A percentile compares a stretch with the other conserved stretches of the same genome.
These are phyloP conservation scores for Globisporangium mamillatum DNA, from an alignment of 352 stramenopile species.

Conservation along the genomic window DNA sequence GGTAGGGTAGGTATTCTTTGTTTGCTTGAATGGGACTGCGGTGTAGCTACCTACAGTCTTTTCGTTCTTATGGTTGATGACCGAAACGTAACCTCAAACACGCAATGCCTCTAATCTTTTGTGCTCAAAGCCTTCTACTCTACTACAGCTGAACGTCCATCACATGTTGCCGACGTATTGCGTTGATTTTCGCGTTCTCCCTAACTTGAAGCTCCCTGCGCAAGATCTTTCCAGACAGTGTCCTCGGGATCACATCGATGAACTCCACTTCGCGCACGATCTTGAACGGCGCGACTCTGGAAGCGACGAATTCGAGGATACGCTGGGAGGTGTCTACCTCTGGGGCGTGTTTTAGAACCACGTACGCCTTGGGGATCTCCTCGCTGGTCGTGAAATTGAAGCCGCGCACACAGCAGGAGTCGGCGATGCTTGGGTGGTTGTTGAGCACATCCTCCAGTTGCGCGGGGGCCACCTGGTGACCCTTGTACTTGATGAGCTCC, in stretches of 20 bases:
- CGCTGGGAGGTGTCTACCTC: slow-evolving; percentile 8
- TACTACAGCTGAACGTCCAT: neutral
- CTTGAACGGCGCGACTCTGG: slow-evolving; percentile 86
- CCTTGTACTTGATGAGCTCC: slow-evolving; percentile 95
- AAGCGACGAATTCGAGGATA: slow-evolving; percentile 70
- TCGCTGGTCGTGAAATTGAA: slow-evolving; percentile 52
- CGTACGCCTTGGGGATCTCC: slow-evolving; percentile 91
- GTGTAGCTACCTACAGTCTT: too few species aligned
- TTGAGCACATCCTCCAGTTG: slow-evolving; percentile 92
- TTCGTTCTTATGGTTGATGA: too few species aligned
- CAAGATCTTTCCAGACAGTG: slow-evolving; percentile 90
- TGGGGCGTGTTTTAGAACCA: slow-evolving; percentile 64
- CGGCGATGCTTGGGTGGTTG: slow-evolving; percentile 49
- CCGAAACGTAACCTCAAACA: too few species aligned
- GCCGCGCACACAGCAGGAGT: slow-evolving; percentile 52
- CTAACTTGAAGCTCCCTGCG: slow-evolving; percentile 65
- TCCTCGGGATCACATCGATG: slow-evolving; percentile 89
- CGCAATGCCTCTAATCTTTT: too few species aligned
- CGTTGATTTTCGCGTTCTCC: slow-evolving; percentile 30
- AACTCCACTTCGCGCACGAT: slow-evolving; percentile 85
- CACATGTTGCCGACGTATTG: neutral
- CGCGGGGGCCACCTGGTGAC: slow-evolving; percentile 89
- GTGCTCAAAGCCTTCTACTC: too few species aligned
- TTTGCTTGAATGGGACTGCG: too few species aligned
- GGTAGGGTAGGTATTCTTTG: too few species aligned